Evolutionary conservation across 2,329 filamentous ascomycete species (phyloP), one percentile per base, ranked within the genome.

Genomic region (Nemania sp.): DNA sequence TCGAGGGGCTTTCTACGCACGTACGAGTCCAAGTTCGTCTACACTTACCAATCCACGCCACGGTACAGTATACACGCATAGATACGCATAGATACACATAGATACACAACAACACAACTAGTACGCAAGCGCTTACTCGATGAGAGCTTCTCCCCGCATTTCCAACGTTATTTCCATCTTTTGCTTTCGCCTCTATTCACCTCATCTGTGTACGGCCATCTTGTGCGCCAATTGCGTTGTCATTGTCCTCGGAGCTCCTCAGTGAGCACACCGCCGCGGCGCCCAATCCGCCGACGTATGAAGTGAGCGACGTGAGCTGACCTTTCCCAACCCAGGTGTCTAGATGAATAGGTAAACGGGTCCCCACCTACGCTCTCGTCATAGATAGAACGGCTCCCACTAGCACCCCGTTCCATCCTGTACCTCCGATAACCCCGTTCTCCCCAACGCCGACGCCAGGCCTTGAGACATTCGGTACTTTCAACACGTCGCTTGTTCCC

Each of bases 361-460:
- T 66, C 63, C 62, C 67, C 64, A 70, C 71, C 64, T 64, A 59
- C 57, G 69, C 68, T 51, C 63, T 71, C 68, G 73, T 66, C 73
- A 71, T 73, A 74, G 70, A 71, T 73, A 74, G 70, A 73, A 60
- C 72, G 66, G 71, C 47, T 26, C 6, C 45, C 22, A 58, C 57
- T 24, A n/a, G 47, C 54, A 20, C 66, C 55, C n/a, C 69, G 51
- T 73, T 64, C 73, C 66, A 70, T 61, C 64, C 67, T 66, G 71
- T 66, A 70, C 64, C 55, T 66, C 76, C 74, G 73, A 73, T 75
- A 75, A 70, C 72, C 72, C 73, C 76, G 72, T 71, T 65, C 59
- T 57, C 62, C 70, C 62, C 70, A 38, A 62, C 66, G 60, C 67
- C 68, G 67, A 71, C 51, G 53, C 55, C 27, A 67, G 57, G 56